Conservation (phyloP, 2,329 filamentous ascomycete species). For the Karstenula rhodostoma region DNA sequence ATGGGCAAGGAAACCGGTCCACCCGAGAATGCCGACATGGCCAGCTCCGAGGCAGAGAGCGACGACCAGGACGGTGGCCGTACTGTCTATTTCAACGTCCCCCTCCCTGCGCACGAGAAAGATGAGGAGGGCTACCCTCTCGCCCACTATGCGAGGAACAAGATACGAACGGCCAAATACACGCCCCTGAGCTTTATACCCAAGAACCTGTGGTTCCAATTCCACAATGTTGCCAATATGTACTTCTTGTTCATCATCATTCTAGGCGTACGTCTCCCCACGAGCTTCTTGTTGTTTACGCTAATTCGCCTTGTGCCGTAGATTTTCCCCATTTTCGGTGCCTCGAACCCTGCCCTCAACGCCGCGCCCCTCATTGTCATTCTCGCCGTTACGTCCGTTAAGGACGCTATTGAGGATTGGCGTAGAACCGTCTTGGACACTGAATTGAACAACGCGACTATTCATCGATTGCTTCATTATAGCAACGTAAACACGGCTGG, state of each 20-base stretch:
- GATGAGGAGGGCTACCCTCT: slow-evolving; percentile 82
- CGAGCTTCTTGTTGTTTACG: slow-evolving; percentile 20
- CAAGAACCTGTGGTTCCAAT: slow-evolving; percentile 97
- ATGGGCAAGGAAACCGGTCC: slow-evolving; percentile 46
- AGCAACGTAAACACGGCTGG: slow-evolving; percentile 92
- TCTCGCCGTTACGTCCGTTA: slow-evolving; percentile 84
- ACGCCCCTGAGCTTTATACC: slow-evolving; percentile 93
- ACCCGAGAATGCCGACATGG: slow-evolving; percentile 54
- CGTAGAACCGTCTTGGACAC: slow-evolving; percentile 89
- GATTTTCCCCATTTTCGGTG: slow-evolving; percentile 97
- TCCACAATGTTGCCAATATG: slow-evolving; percentile 97
- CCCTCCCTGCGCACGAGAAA: slow-evolving; percentile 75
- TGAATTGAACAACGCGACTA: slow-evolving; percentile 93
- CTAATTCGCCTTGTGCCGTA: slow-evolving; percentile 53
- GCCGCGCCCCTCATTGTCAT: slow-evolving; percentile 94
- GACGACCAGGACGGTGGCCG: slow-evolving; percentile 54
- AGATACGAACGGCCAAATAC: slow-evolving; percentile 98
- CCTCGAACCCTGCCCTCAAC: slow-evolving; percentile 86
- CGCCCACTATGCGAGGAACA: slow-evolving; percentile 82
- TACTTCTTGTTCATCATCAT: slow-evolving; percentile 98
- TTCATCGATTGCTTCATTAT: slow-evolving; percentile 88
- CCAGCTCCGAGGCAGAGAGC: slow-evolving; percentile 50
- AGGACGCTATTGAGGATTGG: slow-evolving; percentile 96
- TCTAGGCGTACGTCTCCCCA: slow-evolving; percentile 75
- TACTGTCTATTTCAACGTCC: slow-evolving; percentile 84